Evolutionary conservation across 345 rosid genomes (phyloP).

Genomic region (Dipteronia dyeriana): DNA sequence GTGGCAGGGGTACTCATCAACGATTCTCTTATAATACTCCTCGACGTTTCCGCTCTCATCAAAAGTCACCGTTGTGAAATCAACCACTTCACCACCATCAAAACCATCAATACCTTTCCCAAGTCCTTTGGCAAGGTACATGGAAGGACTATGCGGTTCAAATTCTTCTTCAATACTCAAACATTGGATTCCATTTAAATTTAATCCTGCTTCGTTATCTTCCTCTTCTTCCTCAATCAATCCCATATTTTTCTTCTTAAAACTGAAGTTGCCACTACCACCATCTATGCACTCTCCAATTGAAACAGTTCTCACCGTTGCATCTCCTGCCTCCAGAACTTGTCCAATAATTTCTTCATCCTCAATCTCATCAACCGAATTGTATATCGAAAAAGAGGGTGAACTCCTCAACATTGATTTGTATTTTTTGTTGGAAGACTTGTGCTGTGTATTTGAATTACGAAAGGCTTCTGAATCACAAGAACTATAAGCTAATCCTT

Average conservation of each 20-base stretch:
- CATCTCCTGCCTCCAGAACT: conserved; percentile 21
- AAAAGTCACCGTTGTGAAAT: conserved; percentile 37
- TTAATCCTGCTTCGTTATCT: conserved; percentile 20
- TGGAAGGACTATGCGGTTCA: conserved; percentile 56
- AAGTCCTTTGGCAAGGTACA: conserved; percentile 73
- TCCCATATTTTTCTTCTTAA: conserved; percentile 39
- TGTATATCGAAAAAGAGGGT: conserved; percentile 59
- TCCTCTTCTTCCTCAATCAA: conserved; percentile 44
- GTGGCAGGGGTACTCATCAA: conserved; percentile 70
- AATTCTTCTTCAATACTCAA: conserved; percentile 32
- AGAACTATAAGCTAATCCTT: conserved; percentile 21
- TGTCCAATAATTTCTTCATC: conserved; percentile 18
- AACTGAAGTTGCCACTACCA: conserved; percentile 52
- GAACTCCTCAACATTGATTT: conserved; percentile 51
- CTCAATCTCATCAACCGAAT: conserved; percentile 30
- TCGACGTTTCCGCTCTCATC: conserved; percentile 46
- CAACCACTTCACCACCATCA: conserved; percentile 29
- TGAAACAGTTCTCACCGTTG: conserved; percentile 44
- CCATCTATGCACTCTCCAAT: conserved; percentile 44
- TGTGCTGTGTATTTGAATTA: conserved; percentile 18
- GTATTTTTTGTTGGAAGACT: conserved; percentile 6
- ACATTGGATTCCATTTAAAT: conserved; percentile 4
- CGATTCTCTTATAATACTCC: conserved; percentile 54
- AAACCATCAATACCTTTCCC: conserved; percentile 50
- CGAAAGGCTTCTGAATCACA: conserved; percentile 21